Evolutionary conservation across 129 eudicot species (phyloP).

Genomic region (Pulicaria dysenterica): DNA sequence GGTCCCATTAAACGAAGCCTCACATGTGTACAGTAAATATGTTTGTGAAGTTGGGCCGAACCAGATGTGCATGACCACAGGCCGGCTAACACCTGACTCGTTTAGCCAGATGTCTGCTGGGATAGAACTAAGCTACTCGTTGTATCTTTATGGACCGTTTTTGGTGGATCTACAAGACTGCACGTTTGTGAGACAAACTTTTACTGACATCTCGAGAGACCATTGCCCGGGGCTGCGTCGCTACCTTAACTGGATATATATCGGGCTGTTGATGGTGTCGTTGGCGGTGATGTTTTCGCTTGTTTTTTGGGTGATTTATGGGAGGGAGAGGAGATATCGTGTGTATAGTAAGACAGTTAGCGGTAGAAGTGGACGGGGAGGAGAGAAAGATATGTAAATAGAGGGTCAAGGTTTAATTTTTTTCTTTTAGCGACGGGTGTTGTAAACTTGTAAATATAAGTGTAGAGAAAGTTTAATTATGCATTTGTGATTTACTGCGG

Average conservation of each 20-base stretch:
- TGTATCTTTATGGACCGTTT: slow-evolving; percentile 72
- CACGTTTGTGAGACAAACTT: slow-evolving; percentile 67
- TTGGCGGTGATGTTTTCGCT: slow-evolving; percentile 78
- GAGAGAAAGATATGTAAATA: slow-evolving; percentile 32
- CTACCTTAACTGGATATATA: slow-evolving; percentile 69
- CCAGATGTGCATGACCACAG: slow-evolving; percentile 60
- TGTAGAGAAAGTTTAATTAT: slow-evolving; percentile 20
- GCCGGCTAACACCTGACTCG: slow-evolving; percentile 74
- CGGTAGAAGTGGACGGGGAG: slow-evolving; percentile 32
- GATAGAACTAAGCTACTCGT: slow-evolving; percentile 69
- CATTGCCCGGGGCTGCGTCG: slow-evolving; percentile 77
- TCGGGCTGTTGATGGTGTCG: slow-evolving; percentile 75
- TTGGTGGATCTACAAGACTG: slow-evolving; percentile 79
- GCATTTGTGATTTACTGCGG: too few species aligned
- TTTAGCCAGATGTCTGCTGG: slow-evolving; percentile 80
- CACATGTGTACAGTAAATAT: slow-evolving; percentile 60
- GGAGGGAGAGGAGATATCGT: slow-evolving; percentile 83
- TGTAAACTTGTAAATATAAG: slow-evolving; percentile 26
- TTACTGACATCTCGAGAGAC: slow-evolving; percentile 47
- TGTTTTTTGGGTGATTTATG: slow-evolving; percentile 85
- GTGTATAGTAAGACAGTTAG: slow-evolving; percentile 51
- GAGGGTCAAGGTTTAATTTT: slow-evolving; percentile 6
- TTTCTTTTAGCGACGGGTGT: slow-evolving; percentile 6
- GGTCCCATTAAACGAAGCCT: slow-evolving; percentile 68
- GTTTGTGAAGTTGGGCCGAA: slow-evolving; percentile 73